Evolutionary conservation across 1,139 yeast genomes (phyloP).

Genomic region (Zygoascus meyerae): DNA sequence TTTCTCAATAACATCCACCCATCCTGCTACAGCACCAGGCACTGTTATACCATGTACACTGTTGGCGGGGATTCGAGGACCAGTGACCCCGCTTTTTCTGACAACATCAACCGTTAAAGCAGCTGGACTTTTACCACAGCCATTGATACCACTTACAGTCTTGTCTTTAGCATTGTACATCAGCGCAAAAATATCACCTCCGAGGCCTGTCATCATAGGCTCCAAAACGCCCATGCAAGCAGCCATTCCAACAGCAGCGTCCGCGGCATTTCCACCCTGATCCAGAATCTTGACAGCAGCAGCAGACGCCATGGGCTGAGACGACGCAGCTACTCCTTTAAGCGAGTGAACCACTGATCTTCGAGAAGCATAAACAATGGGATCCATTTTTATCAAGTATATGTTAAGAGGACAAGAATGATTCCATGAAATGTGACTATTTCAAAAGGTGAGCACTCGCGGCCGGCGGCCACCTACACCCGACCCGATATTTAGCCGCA

Average conservation of each 20-base stretch:
- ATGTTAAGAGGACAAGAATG: not conserved
- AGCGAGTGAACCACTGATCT: constrained; percentile 74
- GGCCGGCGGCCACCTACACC: no score
- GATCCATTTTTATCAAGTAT: constrained; percentile 1
- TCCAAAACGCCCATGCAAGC: constrained; percentile 70
- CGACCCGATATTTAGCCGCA: no score
- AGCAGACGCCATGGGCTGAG: constrained; percentile 72
- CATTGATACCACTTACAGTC: constrained; percentile 63
- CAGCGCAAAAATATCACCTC: constrained; percentile 75
- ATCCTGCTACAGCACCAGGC: constrained; percentile 75
- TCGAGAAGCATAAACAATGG: constrained; percentile 39
- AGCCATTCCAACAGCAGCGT: constrained; percentile 72
- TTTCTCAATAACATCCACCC: constrained; percentile 59
- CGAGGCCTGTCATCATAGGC: constrained; percentile 75
- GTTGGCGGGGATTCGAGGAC: constrained; percentile 38
- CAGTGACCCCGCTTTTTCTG: constrained; percentile 39
- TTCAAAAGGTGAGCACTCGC: no score
- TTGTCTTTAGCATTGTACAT: constrained; percentile 48
- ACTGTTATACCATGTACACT: constrained; percentile 62
- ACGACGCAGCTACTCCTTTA: constrained; percentile 67
- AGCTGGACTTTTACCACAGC: constrained; percentile 67
- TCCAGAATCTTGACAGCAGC: constrained; percentile 65
- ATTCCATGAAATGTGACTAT: no score
- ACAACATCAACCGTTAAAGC: constrained; percentile 47
- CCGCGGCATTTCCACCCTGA: constrained; percentile 74